Base-by-base conservation (phyloP, 1,139 yeast species). In the Magnusiomyces tetraspermus region DNA sequence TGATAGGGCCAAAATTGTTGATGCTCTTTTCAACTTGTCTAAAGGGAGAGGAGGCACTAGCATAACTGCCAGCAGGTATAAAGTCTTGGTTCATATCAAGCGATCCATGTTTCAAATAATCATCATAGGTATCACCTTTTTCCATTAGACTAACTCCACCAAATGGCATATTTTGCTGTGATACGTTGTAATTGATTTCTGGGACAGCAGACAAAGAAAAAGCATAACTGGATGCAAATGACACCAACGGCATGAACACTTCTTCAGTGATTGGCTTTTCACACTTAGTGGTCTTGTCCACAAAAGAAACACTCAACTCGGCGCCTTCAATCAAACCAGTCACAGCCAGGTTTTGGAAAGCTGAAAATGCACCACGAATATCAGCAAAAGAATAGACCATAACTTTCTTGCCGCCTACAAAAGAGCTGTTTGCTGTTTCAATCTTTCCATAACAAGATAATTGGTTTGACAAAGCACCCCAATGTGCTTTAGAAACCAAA, bases 41-140 rank as follows among this genome's bases (percentile, higher is more conserved):
- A 22, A n/a, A n/a, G n/a, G n/a, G n/a, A n/a, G n/a, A n/a, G n/a
- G n/a, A n/a, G n/a, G n/a, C n/a, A n/a, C n/a, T n/a, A n/a, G n/a
- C n/a, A n/a, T n/a, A n/a, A n/a, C n/a, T n/a, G n/a, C n/a, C n/a
- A n/a, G n/a, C n/a, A n/a, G n/a, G n/a, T n/a, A n/a, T n/a, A n/a
- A n/a, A n/a, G n/a, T n/a, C n/a, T n/a, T 44, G 21, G 11, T 21
- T 42, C 38, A 37, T 41, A 50, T 59, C 62, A 38, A 59, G 56
- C 13, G 58, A 58, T 13, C 56, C 61, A 47, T 60, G 50, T 24
- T 55, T 59, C 37, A 60, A 46, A 22, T 51, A 54, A 2, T 58
- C 61, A 17, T 52, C 58, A 31, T 45, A n/a, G 19, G 43, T 41
- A 2, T 44, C 47, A 31, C 22, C 21, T 5, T 30, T 21, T 15